phyloP scores from a whole-genome alignment of 139 green algal genomes.

The Coelastrella sp. region DNA sequence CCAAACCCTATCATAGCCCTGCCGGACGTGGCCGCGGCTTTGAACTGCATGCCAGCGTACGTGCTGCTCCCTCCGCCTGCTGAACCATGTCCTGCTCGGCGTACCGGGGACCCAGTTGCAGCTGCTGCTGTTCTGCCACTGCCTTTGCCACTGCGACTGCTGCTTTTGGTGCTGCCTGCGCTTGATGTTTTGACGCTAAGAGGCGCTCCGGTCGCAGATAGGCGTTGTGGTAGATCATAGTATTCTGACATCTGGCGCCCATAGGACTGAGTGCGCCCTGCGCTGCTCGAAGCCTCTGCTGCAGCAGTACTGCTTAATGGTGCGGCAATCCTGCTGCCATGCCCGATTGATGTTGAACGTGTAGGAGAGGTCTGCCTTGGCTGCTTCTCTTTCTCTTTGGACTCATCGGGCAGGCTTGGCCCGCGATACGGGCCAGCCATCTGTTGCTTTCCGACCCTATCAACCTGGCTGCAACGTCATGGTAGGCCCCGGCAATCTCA shows the following conservation, averaged over 20 bases:
- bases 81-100: neutral
- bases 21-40: conserved; percentile 5
- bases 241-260: neutral
- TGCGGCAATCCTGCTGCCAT: neutral
- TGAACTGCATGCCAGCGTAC: neutral
- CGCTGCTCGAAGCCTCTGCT: neutral
- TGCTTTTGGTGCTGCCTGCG: neutral
- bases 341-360: neutral
- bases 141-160: neutral
- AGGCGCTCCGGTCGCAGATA: neutral
- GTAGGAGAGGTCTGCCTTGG: neutral
- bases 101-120: neutral
- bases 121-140: neutral
- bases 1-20: conserved; percentile 16
- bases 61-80: neutral
- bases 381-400: neutral
- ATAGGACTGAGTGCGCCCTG: neutral
- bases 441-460: neutral
- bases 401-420: neutral
- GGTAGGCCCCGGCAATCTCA: neutral
- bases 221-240: neutral
- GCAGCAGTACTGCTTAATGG: neutral
- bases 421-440: neutral
- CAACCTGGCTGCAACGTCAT: neutral
- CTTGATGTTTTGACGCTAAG: neutral